Evolutionary conservation across 2,329 filamentous ascomycete genomes (phyloP), one percentile per base, ranked within the genome.

Genomic region (Talaromyces albobiverticillius): DNA sequence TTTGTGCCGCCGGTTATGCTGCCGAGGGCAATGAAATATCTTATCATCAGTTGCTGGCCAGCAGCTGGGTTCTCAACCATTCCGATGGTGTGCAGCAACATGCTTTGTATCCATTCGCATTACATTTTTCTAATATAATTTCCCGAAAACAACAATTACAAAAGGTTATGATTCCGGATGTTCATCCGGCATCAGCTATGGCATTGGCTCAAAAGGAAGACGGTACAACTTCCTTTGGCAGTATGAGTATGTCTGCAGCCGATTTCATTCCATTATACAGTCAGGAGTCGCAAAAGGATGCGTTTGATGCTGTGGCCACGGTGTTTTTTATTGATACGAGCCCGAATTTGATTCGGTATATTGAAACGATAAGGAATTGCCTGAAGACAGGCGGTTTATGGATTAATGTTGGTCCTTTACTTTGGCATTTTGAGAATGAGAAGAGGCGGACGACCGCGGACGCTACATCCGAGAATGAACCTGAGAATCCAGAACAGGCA

Each of bases 271-370:
- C 90, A n/a, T 72, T 92, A 1, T 99, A 99, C 69, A 81, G 79
- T 23, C 79, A 86, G 55, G 76, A 81, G 1, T 80, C 82, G 0
- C 82, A 89, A 62, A 71, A 74, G 8, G 79, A 79, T 0, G 64
- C 71, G 0, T 97, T 91, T 69, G 86, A 96, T 64, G 91, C 87
- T 1, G 90, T 97, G 2, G 85, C 89, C 0, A 90, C 88, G 2
- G 89, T 96, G 10, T 99, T 97, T 75, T 99, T 99, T 76, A 87
- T 99, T 55, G 95, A 99, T 69, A 99, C 94, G 1, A 94, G 94
- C 2, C 92, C 93, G 1, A 97, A 99, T 68, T 70, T 96, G 29
- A 87, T 97, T 51, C 83, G 88, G 2, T 99, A 99, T 67, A 83
- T 99, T 31, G 86, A 95, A 67, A 86, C 91, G 1, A 89, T 97